Evolutionary conservation across 257 asterid species (phyloP).

Genomic region (Solanum tarijense): DNA sequence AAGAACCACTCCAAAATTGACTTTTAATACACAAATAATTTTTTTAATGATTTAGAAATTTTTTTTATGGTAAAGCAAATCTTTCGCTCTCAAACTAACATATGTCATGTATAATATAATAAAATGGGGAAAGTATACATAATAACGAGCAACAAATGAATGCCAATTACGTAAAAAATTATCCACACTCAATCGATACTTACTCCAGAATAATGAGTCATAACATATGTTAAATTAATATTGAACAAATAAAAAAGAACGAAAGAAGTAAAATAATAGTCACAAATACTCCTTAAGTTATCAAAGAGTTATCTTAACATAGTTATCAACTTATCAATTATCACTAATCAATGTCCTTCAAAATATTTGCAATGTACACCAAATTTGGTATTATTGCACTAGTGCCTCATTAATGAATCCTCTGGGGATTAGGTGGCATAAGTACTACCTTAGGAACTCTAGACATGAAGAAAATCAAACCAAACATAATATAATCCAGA

Average conservation of each 20-base stretch:
- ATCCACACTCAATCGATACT: background rate
- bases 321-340: background rate
- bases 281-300: background rate
- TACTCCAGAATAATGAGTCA: background rate
- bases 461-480: background rate
- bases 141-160: background rate
- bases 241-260: too few relatives aligned
- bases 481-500: background rate
- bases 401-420: background rate
- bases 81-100: background rate
- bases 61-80: too few relatives aligned
- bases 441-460: background rate
- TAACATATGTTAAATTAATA: background rate
- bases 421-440: background rate
- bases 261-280: too few relatives aligned
- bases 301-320: background rate
- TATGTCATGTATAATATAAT: background rate
- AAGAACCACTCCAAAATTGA: background rate
- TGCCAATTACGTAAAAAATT: background rate
- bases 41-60: too few relatives aligned
- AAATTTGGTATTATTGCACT: background rate
- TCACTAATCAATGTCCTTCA: background rate
- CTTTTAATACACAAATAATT: background rate
- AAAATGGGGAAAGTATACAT: background rate
- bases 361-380: background rate